phyloP scores from a whole-genome alignment of 2,329 filamentous ascomycete genomes.

The Alternaria sp. region DNA sequence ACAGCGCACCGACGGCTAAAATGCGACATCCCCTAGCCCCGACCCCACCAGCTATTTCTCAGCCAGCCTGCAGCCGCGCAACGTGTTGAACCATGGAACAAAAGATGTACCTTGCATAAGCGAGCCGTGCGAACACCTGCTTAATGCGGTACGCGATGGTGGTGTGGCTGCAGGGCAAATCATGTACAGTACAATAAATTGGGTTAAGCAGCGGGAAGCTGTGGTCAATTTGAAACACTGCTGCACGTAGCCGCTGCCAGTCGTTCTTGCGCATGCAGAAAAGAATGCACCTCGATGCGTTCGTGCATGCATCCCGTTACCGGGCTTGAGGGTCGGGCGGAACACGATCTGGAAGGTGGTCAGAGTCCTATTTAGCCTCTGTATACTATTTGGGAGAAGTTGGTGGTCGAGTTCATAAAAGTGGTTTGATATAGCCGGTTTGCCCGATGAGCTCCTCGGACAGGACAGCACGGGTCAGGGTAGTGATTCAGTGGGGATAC shows the following conservation, averaged over 20 bases:
- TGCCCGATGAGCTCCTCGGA: background rate
- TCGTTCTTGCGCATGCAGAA: background rate
- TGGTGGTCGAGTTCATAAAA: background rate
- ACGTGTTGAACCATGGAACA: background rate
- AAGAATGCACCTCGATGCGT: background rate
- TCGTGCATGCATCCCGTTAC: background rate
- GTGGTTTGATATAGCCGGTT: background rate
- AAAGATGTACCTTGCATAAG: slow-evolving; percentile 15
- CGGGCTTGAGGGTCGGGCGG: background rate
- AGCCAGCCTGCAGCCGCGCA: background rate
- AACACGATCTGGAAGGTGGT: background rate
- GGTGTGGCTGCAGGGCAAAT: background rate
- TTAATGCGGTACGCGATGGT: background rate
- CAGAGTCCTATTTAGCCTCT: background rate
- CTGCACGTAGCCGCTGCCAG: background rate
- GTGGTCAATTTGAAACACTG: background rate
- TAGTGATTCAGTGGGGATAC: background rate
- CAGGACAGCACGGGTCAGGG: background rate
- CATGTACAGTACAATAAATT: background rate
- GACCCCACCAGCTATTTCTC: background rate
- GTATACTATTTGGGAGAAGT: background rate
- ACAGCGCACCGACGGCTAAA: background rate
- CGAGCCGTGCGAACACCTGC: background rate
- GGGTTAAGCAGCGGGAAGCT: background rate
- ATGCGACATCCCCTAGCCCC: background rate